Conservation (phyloP, 192 early-diverging fungal species). For the Coemansia erecta region DNA sequence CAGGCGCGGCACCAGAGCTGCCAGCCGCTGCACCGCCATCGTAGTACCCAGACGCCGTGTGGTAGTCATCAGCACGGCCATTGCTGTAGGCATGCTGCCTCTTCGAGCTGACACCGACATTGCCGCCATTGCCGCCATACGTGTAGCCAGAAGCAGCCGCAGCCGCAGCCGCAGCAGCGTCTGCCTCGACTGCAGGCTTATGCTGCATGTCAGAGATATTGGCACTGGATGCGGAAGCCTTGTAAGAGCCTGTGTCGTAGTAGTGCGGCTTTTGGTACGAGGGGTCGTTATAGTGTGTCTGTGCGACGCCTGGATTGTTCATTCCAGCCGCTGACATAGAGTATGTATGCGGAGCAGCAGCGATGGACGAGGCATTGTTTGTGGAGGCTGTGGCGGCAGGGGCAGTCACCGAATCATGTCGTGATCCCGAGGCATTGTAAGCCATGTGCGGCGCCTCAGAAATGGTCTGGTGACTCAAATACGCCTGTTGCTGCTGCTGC, state of each 20-base stretch:
- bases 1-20: neutral
- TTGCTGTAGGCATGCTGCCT: conserved; percentile 1
- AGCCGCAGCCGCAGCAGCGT: conserved; percentile 1
- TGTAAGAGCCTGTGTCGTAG: neutral
- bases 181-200: conserved; percentile 1
- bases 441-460: conserved; percentile 3
- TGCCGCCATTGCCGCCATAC: conserved; percentile 2
- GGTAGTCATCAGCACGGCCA: neutral
- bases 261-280: neutral
- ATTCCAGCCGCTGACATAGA: no score
- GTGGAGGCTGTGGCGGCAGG: neutral
- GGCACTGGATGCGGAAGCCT: neutral
- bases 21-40: neutral
- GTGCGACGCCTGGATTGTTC: neutral
- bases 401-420: conserved; percentile 4
- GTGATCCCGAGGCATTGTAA: conserved; percentile 1
- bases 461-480: neutral
- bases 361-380: neutral
- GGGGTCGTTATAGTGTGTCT: neutral
- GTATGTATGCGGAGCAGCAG: no score
- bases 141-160: conserved; percentile 9
- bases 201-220: neutral
- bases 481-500: neutral
- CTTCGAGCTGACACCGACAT: neutral
- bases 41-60: neutral